Evolutionary conservation across 176 grass and related monocot genomes (phyloP).

Genomic region (Carex myosuroides): DNA sequence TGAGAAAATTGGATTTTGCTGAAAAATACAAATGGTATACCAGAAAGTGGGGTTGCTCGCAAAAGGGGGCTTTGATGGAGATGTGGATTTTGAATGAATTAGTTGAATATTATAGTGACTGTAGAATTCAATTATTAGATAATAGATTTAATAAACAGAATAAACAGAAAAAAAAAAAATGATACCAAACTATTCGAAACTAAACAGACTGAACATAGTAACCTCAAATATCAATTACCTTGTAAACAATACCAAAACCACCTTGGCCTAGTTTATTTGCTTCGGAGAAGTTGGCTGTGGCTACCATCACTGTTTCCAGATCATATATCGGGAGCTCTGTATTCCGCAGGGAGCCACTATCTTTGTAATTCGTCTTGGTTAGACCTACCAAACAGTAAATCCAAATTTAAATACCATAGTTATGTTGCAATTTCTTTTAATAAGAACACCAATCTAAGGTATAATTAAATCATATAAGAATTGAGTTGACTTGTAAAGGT

Average conservation of each 20-base stretch:
- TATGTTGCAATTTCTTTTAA: no score
- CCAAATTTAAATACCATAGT: no score
- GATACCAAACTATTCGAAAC: neutral
- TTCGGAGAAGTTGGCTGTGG: constrained; percentile 29
- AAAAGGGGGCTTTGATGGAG: neutral
- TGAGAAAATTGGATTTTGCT: neutral
- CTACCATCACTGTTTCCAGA: constrained; percentile 25
- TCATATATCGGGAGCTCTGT: constrained; percentile 32
- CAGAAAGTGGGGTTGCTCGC: neutral
- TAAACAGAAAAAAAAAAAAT: neutral
- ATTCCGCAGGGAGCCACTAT: neutral
- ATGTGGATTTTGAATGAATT: neutral
- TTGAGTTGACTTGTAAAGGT: neutral
- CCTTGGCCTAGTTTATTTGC: constrained; percentile 40
- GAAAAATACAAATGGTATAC: neutral
- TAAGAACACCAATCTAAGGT: neutral
- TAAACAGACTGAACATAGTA: neutral
- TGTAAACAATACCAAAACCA: constrained; percentile 60
- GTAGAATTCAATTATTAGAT: neutral
- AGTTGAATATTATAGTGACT: neutral
- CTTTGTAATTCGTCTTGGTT: neutral
- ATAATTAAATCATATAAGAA: neutral
- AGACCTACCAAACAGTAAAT: neutral
- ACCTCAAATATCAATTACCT: constrained; percentile 21
- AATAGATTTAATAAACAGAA: neutral